A percentile compares a stretch with the other conserved stretches of the same genome.
These are phyloP conservation scores for Gaultheria prostrata DNA, from an alignment of 148 eudicot genomes.

Conservation along the genomic window DNA sequence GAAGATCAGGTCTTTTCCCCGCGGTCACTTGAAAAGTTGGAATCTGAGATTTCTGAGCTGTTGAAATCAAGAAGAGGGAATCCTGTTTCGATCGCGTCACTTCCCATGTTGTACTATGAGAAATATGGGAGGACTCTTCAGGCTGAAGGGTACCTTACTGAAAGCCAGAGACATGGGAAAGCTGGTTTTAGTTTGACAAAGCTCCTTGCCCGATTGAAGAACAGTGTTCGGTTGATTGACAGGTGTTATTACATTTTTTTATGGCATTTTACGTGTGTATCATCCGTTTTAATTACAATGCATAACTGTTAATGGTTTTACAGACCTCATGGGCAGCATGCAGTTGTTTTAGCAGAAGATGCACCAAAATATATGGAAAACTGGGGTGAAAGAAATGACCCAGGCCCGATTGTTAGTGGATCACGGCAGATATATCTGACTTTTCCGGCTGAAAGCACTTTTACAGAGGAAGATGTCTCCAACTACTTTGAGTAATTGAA, in stretches of 20 bases:
- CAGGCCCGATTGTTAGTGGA: conserved; percentile 50
- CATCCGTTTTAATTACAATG: no score
- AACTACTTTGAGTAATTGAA: conserved; percentile 50
- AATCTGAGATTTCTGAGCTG: conserved; percentile 48
- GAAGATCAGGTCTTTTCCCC: conserved; percentile 53
- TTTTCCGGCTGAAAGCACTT: conserved; percentile 66
- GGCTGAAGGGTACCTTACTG: conserved; percentile 67
- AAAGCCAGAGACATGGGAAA: conserved; percentile 69
- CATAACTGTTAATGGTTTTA: neutral
- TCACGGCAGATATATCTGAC: conserved; percentile 65
- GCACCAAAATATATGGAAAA: conserved; percentile 43
- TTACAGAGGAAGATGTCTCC: conserved; percentile 58
- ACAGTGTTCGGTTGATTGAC: conserved; percentile 42
- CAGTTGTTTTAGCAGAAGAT: conserved; percentile 57
- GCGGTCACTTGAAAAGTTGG: conserved; percentile 45
- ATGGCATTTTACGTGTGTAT: neutral
- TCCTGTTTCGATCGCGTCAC: conserved; percentile 54
- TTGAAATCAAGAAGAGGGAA: conserved; percentile 42
- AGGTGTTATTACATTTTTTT: conserved; percentile 26
- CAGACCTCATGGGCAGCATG: conserved; percentile 67
- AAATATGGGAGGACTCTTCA: conserved; percentile 51
- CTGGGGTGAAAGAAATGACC: conserved; percentile 47
- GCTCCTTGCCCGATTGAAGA: conserved; percentile 54
- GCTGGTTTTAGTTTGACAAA: conserved; percentile 68
- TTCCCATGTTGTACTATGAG: conserved; percentile 52